phyloP scores from a whole-genome alignment of 1,139 yeast species.

The Magnusiomyces starmeri region DNA sequence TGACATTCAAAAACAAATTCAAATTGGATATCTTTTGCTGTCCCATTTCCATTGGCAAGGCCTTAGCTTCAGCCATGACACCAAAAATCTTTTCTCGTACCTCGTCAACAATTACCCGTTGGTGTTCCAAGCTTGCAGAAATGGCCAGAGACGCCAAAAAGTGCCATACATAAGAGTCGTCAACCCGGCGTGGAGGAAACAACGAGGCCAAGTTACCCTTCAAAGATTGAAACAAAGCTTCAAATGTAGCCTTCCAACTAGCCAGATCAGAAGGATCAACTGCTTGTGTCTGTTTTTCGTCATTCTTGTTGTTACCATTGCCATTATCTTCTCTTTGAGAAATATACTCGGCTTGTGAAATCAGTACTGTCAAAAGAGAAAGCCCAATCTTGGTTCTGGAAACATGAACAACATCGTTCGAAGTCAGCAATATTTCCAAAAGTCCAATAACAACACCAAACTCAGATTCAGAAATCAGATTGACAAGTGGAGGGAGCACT shows the following conservation, averaged over 20 bases:
- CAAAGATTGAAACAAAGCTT: slow-evolving; percentile 67
- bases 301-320: too few species aligned
- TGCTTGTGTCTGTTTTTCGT: slow-evolving; percentile 30
- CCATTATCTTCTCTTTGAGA: slow-evolving; percentile 61
- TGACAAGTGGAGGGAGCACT: slow-evolving; percentile 77
- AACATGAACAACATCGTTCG: slow-evolving; percentile 51
- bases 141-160: slow-evolving; percentile 89
- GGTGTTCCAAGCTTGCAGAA: slow-evolving; percentile 89
- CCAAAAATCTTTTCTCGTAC: slow-evolving; percentile 91
- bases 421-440: slow-evolving; percentile 59
- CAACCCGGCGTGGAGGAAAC: slow-evolving; percentile 72
- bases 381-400: slow-evolving; percentile 81
- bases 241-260: slow-evolving; percentile 80
- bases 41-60: slow-evolving; percentile 47
- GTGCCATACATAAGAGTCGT: slow-evolving; percentile 92
- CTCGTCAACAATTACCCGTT: slow-evolving; percentile 90
- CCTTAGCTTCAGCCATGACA: slow-evolving; percentile 76
- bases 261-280: slow-evolving; percentile 42
- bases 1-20: slow-evolving; percentile 88
- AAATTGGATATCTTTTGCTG: slow-evolving; percentile 65
- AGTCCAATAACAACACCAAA: slow-evolving; percentile 80
- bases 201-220: slow-evolving; percentile 72
- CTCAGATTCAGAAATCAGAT: slow-evolving; percentile 75
- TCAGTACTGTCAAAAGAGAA: slow-evolving; percentile 76
- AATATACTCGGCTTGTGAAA: slow-evolving; percentile 87